phyloP scores from a whole-genome alignment of 345 rosid species.

The Gossypium longicalyx region DNA sequence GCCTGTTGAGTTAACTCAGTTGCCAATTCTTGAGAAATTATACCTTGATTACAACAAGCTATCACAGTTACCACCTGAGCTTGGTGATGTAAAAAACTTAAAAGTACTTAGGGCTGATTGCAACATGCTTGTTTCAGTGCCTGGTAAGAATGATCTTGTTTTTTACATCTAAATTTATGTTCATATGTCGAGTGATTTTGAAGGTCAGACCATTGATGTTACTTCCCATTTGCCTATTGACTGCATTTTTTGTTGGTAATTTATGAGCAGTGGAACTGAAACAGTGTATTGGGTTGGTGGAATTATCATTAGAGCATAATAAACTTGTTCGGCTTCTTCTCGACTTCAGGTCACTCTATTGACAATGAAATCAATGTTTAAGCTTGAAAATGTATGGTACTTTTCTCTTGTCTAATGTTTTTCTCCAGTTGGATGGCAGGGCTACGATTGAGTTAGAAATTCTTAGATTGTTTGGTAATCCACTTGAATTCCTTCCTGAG shows the following conservation, averaged over 20 bases:
- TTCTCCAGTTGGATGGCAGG: constrained; percentile 54
- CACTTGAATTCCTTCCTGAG: constrained; percentile 97
- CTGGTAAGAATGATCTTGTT: constrained; percentile 52
- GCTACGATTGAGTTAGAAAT: constrained; percentile 79
- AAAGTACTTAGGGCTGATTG: constrained; percentile 76
- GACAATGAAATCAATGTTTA: constrained; percentile 19
- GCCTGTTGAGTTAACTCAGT: constrained; percentile 70
- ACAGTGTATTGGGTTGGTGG: constrained; percentile 72
- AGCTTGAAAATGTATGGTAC: constrained; percentile 10
- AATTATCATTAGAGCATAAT: constrained; percentile 91
- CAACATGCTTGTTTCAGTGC: constrained; percentile 80
- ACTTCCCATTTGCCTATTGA: neutral
- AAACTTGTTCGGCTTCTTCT: constrained; percentile 94
- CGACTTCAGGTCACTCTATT: constrained; percentile 80
- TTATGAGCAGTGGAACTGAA: constrained; percentile 74
- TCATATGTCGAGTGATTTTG: neutral
- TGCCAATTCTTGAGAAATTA: constrained; percentile 83
- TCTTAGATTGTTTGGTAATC: constrained; percentile 91
- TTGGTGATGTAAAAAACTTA: constrained; percentile 67
- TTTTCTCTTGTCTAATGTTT: constrained; percentile 33
- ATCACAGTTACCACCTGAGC: constrained; percentile 80
- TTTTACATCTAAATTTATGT: neutral
- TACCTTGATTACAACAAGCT: constrained; percentile 82
- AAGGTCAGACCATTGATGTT: neutral
- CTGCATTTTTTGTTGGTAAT: constrained; percentile 22